Base-by-base conservation (phyloP, 768 basidiomycete species). In the Pulveroboletus sp. region DNA sequence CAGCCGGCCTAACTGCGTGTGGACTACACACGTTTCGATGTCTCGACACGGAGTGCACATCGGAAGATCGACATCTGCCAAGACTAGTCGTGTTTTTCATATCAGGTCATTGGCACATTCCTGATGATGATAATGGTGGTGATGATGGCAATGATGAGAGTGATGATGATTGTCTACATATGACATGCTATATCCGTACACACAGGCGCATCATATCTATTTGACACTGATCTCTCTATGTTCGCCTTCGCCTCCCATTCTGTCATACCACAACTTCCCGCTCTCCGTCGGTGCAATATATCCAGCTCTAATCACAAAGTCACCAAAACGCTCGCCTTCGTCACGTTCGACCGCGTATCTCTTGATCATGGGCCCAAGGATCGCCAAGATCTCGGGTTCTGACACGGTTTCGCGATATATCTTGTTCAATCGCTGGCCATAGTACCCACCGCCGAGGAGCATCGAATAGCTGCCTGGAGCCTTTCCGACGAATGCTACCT, bases 401-500 rank as follows among this genome's bases (percentile, higher is more conserved):
- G 88, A 85, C 35, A 94, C 91, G 6, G 82, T 79, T 74, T 93
- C 90, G 70, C 91, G 78, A 71, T 93, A 97, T 47, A 96, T 94
- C 72, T 97, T 98, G 75, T 95, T 95, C 59, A 99, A 73, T 32
- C 95, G 80, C 67, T 97, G 88, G 33, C 95, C 96, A 57, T 92
- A 77, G 73, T 93, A 96, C 1, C 93, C 93, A 47, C 95, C 95
- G 36, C 96, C 95, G 31, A 99, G 84, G 30, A 98, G 80, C 93
- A 98, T 96, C 39, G 85, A 64, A 67, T 99, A 99, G 30, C 83
- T 78, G 11, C 92, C 93, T 1, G 86, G 91, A 0, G 96, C 93
- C 71, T 98, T 98, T 30, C 96, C 95, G 35, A 98, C 85, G 61
- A 98, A 95, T 0, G 93, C 96, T 36, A 98, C 77, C 76, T 98